Evolutionary conservation across 2,329 filamentous ascomycete species (phyloP).

Genomic region (Stachybotrys elegans): DNA sequence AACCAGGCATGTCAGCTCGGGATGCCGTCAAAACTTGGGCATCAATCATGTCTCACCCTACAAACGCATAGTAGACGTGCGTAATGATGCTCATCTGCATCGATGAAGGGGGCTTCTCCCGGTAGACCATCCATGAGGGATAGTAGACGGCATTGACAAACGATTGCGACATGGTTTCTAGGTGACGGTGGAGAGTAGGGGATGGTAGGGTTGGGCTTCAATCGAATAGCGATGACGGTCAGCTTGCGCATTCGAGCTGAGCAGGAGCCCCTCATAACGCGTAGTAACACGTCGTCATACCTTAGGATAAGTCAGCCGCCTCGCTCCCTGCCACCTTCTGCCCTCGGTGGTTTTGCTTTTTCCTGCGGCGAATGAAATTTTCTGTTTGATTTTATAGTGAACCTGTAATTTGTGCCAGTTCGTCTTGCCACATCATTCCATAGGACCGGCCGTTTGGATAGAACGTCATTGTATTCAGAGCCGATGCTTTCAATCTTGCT

Average conservation of each 20-base stretch:
- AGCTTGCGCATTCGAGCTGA: not conserved
- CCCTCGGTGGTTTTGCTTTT: too few species aligned
- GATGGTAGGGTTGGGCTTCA: not conserved
- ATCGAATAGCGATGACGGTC: not conserved
- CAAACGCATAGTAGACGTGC: constrained; percentile 62
- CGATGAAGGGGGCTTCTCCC: constrained; percentile 53
- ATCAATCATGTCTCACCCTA: constrained; percentile 29
- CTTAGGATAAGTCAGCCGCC: too few species aligned
- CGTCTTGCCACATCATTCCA: too few species aligned
- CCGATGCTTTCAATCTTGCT: too few species aligned
- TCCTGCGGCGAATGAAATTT: too few species aligned
- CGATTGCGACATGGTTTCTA: constrained; percentile 9
- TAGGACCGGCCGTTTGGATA: too few species aligned
- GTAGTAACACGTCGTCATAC: not conserved
- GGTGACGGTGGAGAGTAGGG: not conserved
- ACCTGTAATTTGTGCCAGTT: too few species aligned
- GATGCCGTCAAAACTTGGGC: not conserved
- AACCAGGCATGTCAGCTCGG: constrained; percentile 8
- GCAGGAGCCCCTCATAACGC: not conserved
- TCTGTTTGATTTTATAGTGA: too few species aligned
- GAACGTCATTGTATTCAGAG: too few species aligned
- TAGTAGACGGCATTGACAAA: constrained; percentile 50
- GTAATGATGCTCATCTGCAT: constrained; percentile 52
- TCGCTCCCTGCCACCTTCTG: too few species aligned
- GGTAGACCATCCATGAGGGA: constrained; percentile 61